These are phyloP conservation scores for Fomitopsis pinicola DNA, from an alignment of 1,284 basidiomycete species.

Conservation along the genomic window DNA sequence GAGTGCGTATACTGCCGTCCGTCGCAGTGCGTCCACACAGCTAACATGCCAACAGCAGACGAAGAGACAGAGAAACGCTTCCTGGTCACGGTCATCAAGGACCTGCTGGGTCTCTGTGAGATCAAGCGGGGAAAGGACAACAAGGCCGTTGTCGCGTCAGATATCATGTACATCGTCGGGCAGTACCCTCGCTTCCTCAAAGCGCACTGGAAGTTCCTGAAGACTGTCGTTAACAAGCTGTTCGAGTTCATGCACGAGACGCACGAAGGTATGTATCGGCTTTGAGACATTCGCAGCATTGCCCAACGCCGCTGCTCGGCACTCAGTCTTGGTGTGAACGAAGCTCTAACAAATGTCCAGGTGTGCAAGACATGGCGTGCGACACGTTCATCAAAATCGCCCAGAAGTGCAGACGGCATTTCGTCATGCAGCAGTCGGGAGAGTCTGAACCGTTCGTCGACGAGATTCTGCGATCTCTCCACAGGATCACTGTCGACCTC, in stretches of 20 bases:
- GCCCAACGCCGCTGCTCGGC: background rate
- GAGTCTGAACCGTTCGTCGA: slow-evolving; percentile 98
- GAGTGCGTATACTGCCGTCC: slow-evolving; percentile 58
- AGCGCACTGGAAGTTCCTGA: slow-evolving; percentile 99
- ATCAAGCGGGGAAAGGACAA: slow-evolving; percentile 99
- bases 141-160: slow-evolving; percentile 98
- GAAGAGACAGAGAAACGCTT: slow-evolving; percentile 99
- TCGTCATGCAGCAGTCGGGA: slow-evolving; percentile 97
- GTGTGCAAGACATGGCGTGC: slow-evolving; percentile 99
- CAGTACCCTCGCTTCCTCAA: slow-evolving; percentile 99
- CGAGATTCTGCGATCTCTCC: slow-evolving; percentile 90
- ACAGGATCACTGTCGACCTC: slow-evolving; percentile 94
- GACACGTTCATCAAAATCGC: slow-evolving; percentile 99
- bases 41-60: slow-evolving; percentile 43
- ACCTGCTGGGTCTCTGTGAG: slow-evolving; percentile 93
- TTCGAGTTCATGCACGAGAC: slow-evolving; percentile 99
- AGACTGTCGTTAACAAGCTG: slow-evolving; percentile 99
- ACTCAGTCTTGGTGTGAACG: slow-evolving; percentile 3
- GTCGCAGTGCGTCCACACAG: slow-evolving; percentile 2
- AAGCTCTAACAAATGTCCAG: slow-evolving; percentile 33
- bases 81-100: slow-evolving; percentile 99
- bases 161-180: slow-evolving; percentile 99
- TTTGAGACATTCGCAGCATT: background rate
- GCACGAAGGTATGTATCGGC: slow-evolving; percentile 73
- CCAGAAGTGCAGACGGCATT: slow-evolving; percentile 97